phyloP scores from a whole-genome alignment of 805 yeast genomes.

The Kazachstania kunashirensis region DNA sequence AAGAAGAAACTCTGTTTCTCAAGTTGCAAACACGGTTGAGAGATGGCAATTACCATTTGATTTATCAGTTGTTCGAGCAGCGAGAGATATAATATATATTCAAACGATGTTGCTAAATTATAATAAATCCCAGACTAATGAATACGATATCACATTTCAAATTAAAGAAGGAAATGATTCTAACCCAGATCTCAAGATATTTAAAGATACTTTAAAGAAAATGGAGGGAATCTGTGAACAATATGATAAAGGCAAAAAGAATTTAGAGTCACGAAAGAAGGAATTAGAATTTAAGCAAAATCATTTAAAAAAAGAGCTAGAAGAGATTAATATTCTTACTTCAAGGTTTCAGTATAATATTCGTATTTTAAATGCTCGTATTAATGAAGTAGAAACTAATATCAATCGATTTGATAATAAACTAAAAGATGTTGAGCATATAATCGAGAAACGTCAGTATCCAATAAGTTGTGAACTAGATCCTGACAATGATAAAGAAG shows the following conservation, averaged over 20 bases:
- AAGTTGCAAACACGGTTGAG: slow-evolving; percentile 19
- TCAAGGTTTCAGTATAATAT: slow-evolving; percentile 60
- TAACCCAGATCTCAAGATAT: background rate
- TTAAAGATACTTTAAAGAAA: background rate
- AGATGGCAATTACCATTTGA: slow-evolving; percentile 27
- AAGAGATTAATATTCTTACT: slow-evolving; percentile 45
- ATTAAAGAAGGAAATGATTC: background rate
- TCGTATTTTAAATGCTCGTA: slow-evolving; percentile 45
- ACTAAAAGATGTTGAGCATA: slow-evolving; percentile 12
- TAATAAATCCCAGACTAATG: background rate
- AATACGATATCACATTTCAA: background rate
- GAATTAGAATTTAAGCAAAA: background rate
- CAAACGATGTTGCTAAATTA: slow-evolving; percentile 10
- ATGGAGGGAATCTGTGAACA: background rate
- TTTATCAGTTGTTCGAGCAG: slow-evolving; percentile 24
- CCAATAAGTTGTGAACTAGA: background rate
- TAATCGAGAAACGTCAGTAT: slow-evolving; percentile 7
- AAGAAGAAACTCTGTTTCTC: slow-evolving; percentile 21
- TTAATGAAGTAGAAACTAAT: slow-evolving; percentile 59
- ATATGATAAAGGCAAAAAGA: background rate
- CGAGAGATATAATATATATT: slow-evolving; percentile 18
- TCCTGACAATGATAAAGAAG: slow-evolving; percentile 8
- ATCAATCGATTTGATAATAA: slow-evolving; percentile 35
- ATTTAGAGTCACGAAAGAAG: background rate
- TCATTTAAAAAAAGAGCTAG: slow-evolving; percentile 28